phyloP scores from a whole-genome alignment of 2,329 filamentous ascomycete species.

The Colletotrichum sp. region DNA sequence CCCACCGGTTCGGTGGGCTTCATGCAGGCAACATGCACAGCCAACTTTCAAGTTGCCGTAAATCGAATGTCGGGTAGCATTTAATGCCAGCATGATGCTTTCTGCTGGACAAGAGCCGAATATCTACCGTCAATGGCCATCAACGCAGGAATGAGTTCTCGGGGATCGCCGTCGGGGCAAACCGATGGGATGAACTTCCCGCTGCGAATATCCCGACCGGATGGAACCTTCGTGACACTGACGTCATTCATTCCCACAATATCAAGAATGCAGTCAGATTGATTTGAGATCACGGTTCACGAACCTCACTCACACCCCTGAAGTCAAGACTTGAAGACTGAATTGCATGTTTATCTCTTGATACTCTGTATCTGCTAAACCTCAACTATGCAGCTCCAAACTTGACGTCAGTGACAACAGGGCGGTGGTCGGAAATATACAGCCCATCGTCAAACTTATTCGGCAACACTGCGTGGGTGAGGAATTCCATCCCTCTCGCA shows the following conservation, averaged over 20 bases:
- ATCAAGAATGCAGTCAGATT: background rate
- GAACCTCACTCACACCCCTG: accelerated
- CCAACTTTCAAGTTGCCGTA: background rate
- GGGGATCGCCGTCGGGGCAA: background rate
- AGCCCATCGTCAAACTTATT: slow-evolving; percentile 29
- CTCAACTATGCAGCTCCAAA: background rate
- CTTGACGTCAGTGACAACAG: slow-evolving; percentile 32
- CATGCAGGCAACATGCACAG: background rate
- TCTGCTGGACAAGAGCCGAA: background rate
- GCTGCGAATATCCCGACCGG: background rate
- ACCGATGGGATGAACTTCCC: background rate
- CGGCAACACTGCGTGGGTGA: slow-evolving; percentile 29
- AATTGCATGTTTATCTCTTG: background rate
- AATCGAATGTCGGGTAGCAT: background rate
- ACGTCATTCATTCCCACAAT: background rate
- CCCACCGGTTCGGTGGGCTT: background rate
- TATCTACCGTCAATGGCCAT: background rate
- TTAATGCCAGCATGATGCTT: background rate
- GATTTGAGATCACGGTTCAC: background rate
- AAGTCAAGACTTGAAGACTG: background rate
- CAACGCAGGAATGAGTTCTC: accelerated
- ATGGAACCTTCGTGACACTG: background rate
- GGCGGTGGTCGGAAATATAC: slow-evolving; percentile 37
- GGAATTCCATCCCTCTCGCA: slow-evolving; percentile 22
- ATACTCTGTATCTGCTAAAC: accelerated